Evolutionary conservation across 441 rosid species (phyloP), one percentile per base, ranked within the genome.

Genomic region (Raphanus hybrid): DNA sequence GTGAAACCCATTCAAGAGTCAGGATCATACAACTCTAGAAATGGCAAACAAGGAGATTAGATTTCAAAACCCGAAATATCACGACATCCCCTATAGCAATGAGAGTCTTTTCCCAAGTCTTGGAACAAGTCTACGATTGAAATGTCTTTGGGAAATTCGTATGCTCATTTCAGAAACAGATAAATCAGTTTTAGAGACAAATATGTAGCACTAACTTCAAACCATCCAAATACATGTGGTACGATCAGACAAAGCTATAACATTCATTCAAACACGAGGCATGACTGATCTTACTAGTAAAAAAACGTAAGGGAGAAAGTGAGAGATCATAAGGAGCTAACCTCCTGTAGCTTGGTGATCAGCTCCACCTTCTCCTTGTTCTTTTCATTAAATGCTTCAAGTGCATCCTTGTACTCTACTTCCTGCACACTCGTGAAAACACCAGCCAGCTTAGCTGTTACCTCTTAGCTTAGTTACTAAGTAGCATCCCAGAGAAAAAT

Each of bases 351-450:
- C 81, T 91, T 91, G 87, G 91, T 90, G 73, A 93, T 85, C 57
- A 93, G 89, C 86, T 88, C 92, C 67, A 87, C 98, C 81, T 93
- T 93, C 67, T 93, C 98, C 86, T 86, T 93, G 88, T 90, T 93
- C 93, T 93, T 93, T 29, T 91, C 98, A 54, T 91, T 91, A 82
- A 88, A 93, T 48, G 90, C 90, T 16, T 87, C 97, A 15, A 91
- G 92, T 29, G 97, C 94, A 37, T 93, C 97, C 85, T 88, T 93
- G 88, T 93, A 93, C 82, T 93, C 98, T 77, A 85, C 88, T 85
- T 93, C 98, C 98, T 93, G 89, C 64, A 72, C 12, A 50, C 18
- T n/a, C 11, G 10, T 9, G 45, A 76, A 50, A 69, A 35, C 14
- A 62, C 43, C 69, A 76, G 41, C 64, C 69, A 76, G 41, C 64